Percentiles rank a stretch among this genome's conserved stretches.
Evolutionary conservation across 306 rosid species (phyloP).

Genomic region (Sicyos baderoa): DNA sequence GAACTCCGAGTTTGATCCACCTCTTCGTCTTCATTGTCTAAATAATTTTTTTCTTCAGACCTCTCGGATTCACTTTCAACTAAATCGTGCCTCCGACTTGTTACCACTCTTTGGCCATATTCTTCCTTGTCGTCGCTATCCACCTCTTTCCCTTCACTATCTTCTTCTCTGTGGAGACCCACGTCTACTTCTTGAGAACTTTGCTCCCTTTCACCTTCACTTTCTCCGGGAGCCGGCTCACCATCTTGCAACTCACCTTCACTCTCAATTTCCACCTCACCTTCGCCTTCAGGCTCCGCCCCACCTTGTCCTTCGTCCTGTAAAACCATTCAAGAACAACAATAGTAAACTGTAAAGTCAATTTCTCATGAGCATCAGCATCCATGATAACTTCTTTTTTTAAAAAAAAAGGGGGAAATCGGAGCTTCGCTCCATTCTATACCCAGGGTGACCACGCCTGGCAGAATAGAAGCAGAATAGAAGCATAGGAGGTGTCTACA

Average conservation of each 20-base stretch:
- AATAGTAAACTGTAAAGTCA: not conserved
- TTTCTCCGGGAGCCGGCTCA: constrained; percentile 67
- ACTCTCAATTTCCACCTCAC: constrained; percentile 70
- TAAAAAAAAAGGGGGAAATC: too few relatives aligned
- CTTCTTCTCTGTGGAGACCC: constrained; percentile 68
- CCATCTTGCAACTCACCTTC: constrained; percentile 59
- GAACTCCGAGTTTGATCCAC: constrained; percentile 58
- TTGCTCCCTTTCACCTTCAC: constrained; percentile 90
- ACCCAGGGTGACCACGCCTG: too few relatives aligned
- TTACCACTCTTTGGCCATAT: constrained; percentile 49
- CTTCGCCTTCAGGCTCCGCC: constrained; percentile 51
- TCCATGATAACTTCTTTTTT: too few relatives aligned
- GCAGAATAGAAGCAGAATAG: too few relatives aligned
- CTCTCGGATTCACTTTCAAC: constrained; percentile 86
- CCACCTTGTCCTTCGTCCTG: constrained; percentile 57
- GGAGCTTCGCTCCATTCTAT: too few relatives aligned
- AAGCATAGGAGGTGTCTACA: too few relatives aligned
- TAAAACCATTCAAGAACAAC: constrained; percentile 19
- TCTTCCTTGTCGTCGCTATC: constrained; percentile 80
- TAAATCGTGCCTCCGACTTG: constrained; percentile 64
- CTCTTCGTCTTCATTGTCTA: constrained; percentile 67
- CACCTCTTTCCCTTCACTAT: constrained; percentile 61
- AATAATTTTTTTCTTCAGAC: constrained; percentile 61
- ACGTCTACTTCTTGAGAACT: constrained; percentile 72
- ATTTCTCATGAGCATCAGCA: not conserved